Evolutionary conservation across 805 yeast genomes (phyloP), one percentile per base, ranked within the genome.

Genomic region (Candida boleticola): DNA sequence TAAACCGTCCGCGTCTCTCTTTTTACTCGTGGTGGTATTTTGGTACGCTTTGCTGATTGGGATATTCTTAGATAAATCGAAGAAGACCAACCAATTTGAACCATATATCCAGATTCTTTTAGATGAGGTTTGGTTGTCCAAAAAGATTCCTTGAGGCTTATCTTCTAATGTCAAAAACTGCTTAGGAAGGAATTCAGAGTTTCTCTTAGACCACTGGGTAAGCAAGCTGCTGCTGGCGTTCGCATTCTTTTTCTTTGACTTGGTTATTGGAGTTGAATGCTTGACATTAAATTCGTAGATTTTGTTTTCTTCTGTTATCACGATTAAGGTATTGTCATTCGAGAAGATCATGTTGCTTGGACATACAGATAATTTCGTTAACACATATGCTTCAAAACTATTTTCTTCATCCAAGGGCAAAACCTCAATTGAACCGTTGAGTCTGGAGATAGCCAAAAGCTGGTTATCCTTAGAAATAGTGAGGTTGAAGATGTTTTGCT

Each of bases 41-140:
- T 54, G 57, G 40, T 57, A 58, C 25, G 41, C 31, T 46, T 63
- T 65, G 41, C 54, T 52, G 16, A 73, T 61, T 11, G 87, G 84
- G 39, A 82, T 60, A 53, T 83, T 78, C 40, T 71, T 57, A 6
- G 73, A 60, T 49, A 86, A 63, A 60, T 92, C 92, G 38, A 92
- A 74, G 58, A 77, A 85, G 3, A 84, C 77, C 13, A 90, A 50
- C 95, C 96, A 92, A 39, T 77, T 77, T 17, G 85, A 73, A 1
- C 97, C 95, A 78, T 87, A 89, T n/a, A 89, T 63, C 97, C 97
- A 92, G 13, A 85, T 66, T 42, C 78, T 71, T 26, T 65, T 54
- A 1, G 63, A 50, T 26, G 64, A 61, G 7, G 42, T 40, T 3
- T 59, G 55, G 7, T 59, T 60, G 40, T 79, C 80, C 13, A 60